Conservation (phyloP, 2,329 filamentous ascomycete species). For the Leptographium wingfieldii region DNA sequence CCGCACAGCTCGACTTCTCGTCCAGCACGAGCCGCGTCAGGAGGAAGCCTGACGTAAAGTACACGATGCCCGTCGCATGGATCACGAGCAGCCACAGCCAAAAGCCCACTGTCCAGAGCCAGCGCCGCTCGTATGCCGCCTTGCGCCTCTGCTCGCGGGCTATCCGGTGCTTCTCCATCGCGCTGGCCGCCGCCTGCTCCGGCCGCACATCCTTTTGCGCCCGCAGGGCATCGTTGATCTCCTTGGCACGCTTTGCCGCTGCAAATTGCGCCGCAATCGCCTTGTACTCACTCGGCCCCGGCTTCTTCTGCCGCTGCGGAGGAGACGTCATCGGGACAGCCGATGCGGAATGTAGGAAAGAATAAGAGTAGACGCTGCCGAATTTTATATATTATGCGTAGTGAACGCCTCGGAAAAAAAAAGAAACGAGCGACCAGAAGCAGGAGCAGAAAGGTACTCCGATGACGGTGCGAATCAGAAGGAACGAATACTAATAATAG, state of each 20-base stretch:
- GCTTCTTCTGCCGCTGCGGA: constrained; percentile 14
- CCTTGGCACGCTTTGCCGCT: constrained; percentile 37
- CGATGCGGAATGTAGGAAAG: not conserved
- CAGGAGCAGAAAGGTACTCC: not conserved
- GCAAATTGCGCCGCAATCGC: constrained; percentile 41
- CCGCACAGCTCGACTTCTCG: constrained; percentile 57
- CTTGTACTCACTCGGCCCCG: constrained; percentile 30
- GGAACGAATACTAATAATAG: not conserved
- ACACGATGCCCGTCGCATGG: constrained; percentile 70
- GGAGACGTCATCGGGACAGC: constrained; percentile 7
- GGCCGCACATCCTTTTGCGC: constrained; percentile 11
- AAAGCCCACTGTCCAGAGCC: constrained; percentile 50
- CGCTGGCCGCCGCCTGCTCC: constrained; percentile 22
- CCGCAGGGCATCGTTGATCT: constrained; percentile 22
- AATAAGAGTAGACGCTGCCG: not conserved
- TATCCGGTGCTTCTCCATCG: constrained; percentile 31
- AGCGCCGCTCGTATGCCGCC: constrained; percentile 36
- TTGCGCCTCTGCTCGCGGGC: constrained; percentile 36
- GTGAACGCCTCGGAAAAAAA: not conserved
- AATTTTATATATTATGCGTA: not conserved
- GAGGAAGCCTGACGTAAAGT: constrained; percentile 92
- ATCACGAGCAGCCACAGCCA: constrained; percentile 59
- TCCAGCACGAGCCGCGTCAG: constrained; percentile 74
- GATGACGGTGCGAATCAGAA: not conserved
- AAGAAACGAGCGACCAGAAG: not conserved